Conservation (phyloP, 2,329 filamentous ascomycete genomes). For the Aureobasidium namibiae region DNA sequence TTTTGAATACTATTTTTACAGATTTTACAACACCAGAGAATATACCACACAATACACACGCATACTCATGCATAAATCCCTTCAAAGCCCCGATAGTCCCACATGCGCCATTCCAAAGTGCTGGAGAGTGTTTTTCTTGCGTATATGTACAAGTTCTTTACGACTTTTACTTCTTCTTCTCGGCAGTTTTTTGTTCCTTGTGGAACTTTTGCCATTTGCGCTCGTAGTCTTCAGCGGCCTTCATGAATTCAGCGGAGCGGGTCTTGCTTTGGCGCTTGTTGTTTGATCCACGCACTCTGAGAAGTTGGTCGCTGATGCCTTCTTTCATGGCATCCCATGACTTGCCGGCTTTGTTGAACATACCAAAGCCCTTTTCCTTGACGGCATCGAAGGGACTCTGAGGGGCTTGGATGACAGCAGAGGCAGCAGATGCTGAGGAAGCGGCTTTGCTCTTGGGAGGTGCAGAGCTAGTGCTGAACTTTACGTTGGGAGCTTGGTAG, state of each 20-base stretch:
- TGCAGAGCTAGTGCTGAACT: not conserved
- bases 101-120: not conserved
- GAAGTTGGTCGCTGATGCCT: not conserved
- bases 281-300: not conserved
- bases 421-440: not conserved
- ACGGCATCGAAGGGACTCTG: not conserved
- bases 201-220: constrained; percentile 10
- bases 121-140: not conserved
- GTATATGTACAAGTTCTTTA: not conserved
- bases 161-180: not conserved
- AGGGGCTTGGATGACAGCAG: not conserved
- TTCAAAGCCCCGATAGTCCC: not conserved
- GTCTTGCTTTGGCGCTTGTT: constrained; percentile 8
- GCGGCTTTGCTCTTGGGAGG: not conserved
- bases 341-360: constrained; percentile 12
- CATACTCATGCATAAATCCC: too few relatives aligned
- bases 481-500: constrained; percentile 14
- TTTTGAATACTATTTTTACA: too few relatives aligned
- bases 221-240: constrained; percentile 15
- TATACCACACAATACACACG: too few relatives aligned
- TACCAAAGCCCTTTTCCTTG: constrained; percentile 2
- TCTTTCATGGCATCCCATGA: not conserved
- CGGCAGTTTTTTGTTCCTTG: not conserved
- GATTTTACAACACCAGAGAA: too few relatives aligned
- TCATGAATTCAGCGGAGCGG: constrained; percentile 13